Base-by-base conservation (phyloP, 768 basidiomycete genomes). In the Clitopilus passeckerianus region DNA sequence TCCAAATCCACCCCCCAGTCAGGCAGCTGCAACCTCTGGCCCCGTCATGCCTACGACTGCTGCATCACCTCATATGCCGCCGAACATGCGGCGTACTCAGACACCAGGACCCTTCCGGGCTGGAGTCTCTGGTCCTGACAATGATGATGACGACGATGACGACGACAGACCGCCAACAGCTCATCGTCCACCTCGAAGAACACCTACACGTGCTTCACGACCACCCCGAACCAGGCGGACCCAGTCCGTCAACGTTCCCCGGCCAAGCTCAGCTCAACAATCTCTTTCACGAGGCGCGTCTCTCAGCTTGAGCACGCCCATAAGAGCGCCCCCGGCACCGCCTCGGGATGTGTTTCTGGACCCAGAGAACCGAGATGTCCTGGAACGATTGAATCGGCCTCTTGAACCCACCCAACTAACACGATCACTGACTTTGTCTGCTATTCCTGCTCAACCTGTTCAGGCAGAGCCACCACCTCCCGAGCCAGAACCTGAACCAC, bases 311-410 rank as follows among this genome's bases (percentile, higher is more conserved):
- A 50, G 22, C 20, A 50, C 46, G 22, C 46, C 46, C 46, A 10
- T 22, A 16, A 50, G 46, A 50, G n/a, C 87, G 5, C 81, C 91
- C 8, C 90, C 90, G 0, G 60, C 67, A 2, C 87, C 83, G 0
- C 90, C 90, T 0, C 71, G 72, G 30, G 83, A 90, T 65, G 57
- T 90, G 7, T 87, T 86, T n/a, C 24, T 18, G 12, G 56, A 27
- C 30, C 35, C 37, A 7, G 10, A 18, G 12, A 27, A 44, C 15
- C 33, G 20, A 30, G 34, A 37, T 4, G 60, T 43, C 50, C 18
- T 15, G 27, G 30, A 33, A 27, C 23, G 43, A 20, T 34, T 20
- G 16, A 20, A 50, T 22, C 14, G 23, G 46, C 46, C 46, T 18
- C 46, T 50, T 5, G 46, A 50, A 23, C 46, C 46, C 10, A 22